phyloP scores from a whole-genome alignment of 192 early-diverging fungal species.

The Obelidium mucronatum region DNA sequence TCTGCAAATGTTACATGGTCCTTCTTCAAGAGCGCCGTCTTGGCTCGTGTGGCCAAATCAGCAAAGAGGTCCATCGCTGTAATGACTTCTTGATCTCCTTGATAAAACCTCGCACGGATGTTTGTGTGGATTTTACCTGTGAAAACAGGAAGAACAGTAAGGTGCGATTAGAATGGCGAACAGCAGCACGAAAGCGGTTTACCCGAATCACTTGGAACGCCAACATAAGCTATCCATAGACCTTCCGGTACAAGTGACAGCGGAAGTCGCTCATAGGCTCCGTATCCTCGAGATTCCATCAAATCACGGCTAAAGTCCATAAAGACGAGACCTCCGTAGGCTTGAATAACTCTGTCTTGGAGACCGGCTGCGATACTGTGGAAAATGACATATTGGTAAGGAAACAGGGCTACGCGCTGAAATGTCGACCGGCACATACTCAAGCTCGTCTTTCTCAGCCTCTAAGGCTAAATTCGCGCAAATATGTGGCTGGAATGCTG shows the following conservation, averaged over 20 bases:
- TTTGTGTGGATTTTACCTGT: slow-evolving; percentile 66
- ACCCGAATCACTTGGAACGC: slow-evolving; percentile 62
- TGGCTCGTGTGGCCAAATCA: slow-evolving; percentile 44
- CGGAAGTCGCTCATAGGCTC: slow-evolving; percentile 54
- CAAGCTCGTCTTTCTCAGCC: slow-evolving; percentile 63
- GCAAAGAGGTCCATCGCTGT: slow-evolving; percentile 63
- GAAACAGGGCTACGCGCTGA: not conserved
- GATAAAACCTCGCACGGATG: slow-evolving; percentile 55
- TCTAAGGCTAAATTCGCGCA: slow-evolving; percentile 62
- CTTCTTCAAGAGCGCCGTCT: slow-evolving; percentile 33
- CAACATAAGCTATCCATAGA: slow-evolving; percentile 61
- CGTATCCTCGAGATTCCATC: slow-evolving; percentile 57
- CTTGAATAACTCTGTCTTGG: slow-evolving; percentile 72
- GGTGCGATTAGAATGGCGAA: not conserved
- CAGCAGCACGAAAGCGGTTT: not conserved
- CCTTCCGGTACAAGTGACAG: slow-evolving; percentile 46
- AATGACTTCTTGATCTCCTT: slow-evolving; percentile 63
- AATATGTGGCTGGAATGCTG: slow-evolving; percentile 52
- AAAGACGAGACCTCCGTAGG: slow-evolving; percentile 65
- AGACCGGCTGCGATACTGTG: slow-evolving; percentile 61
- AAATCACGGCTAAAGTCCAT: slow-evolving; percentile 67
- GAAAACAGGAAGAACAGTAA: slow-evolving; percentile 1
- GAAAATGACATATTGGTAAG: not conserved
- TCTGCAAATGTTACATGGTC: slow-evolving; percentile 49
- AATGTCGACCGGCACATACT: not conserved